A percentile compares a stretch with the other conserved stretches of the same genome.
These are phyloP conservation scores for Elongisporangium senticosum DNA, from an alignment of 352 stramenopile species.

Conservation along the genomic window DNA sequence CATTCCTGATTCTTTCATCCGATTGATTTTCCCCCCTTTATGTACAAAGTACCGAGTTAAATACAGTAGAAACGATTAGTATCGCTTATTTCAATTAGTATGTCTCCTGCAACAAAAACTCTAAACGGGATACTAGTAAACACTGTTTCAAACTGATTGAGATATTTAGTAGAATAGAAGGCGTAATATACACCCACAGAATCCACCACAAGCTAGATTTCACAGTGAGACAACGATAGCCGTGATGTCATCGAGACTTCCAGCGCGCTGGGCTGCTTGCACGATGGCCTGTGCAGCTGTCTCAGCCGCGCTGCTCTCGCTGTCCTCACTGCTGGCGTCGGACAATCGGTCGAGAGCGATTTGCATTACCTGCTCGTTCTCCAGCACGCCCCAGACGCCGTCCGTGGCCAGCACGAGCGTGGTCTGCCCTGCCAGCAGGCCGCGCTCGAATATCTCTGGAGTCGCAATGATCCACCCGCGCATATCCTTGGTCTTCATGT, in stretches of 20 bases:
- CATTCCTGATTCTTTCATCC: neutral
- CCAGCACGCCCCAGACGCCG: slow-evolving; percentile 67
- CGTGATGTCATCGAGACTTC: slow-evolving; percentile 65
- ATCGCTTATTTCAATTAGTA: too few relatives aligned
- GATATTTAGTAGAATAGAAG: too few relatives aligned
- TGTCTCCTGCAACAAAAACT: too few relatives aligned
- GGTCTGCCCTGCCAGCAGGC: slow-evolving; percentile 34
- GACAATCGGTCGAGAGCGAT: slow-evolving; percentile 31
- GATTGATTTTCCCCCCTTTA: too few relatives aligned
- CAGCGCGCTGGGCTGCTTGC: slow-evolving; percentile 33
- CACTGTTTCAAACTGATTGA: too few relatives aligned
- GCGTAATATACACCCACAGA: too few relatives aligned
- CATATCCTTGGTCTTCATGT: slow-evolving; percentile 75
- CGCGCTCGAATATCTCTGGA: slow-evolving; percentile 48
- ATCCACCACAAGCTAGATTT: neutral
- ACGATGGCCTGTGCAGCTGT: slow-evolving; percentile 50
- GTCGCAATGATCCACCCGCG: slow-evolving; percentile 72
- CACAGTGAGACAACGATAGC: slow-evolving; percentile 50
- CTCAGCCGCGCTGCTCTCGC: slow-evolving; percentile 18
- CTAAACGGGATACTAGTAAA: too few relatives aligned
- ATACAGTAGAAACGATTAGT: too few relatives aligned
- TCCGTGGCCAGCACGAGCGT: slow-evolving; percentile 70
- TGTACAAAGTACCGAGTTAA: too few relatives aligned
- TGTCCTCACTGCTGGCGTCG: slow-evolving; percentile 2
- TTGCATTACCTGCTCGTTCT: slow-evolving; percentile 50